Evolutionary conservation across 139 green algal species (phyloP), one percentile per base, ranked within the genome.

Genomic region (Auxenochlorella pyrenoidosa): DNA sequence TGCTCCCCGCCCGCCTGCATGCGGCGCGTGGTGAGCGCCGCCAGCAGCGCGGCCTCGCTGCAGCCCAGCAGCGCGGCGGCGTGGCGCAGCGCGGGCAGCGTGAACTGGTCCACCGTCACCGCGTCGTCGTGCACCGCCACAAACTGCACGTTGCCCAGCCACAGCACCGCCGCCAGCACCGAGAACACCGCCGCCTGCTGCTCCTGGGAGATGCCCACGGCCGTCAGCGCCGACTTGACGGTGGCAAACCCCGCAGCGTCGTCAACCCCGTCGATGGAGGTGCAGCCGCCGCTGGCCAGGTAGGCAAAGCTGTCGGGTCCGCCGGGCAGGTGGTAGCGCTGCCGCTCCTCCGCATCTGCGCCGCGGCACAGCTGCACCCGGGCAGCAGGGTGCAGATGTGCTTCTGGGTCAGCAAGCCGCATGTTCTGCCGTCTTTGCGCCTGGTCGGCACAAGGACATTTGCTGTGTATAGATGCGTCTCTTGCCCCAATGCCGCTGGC

Each of bases 111-210:
- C 44, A 87, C 77, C 8, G 43, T 54, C 73, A 75, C 76, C 71
- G 81, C 71, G 36, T 88, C 83, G 73, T 87, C 43, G 41, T 87
- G 72, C n/a, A 91, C 75, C 13, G 72, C 60, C 47, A 88, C 84
- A 77, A 99, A 97, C 30, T 90, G 78, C 22, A 98, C 85, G 88
- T 98, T 98, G 79, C 97, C 96, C 68, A 99, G 90, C 90, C 96
- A 97, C 47, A 99, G 89, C 36, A 98, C 89, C 15, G 94, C 95
- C 3, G 93, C 89, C 40, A 99, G 88, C 44, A 95, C 79, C 12
- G 79, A 36, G 66, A 96, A 97, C 43, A 98, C 91, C 13, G 58
- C 68, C 0, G 91, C 58, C 90, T 96, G 93, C 79, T 92, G 36
- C 28, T 90, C 86, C n/a, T 76, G 15, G 8, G 54, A 81, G 59